These are phyloP conservation scores for Beauveria medogensis DNA, from an alignment of 2,329 filamentous ascomycete genomes.

Conservation along the genomic window DNA sequence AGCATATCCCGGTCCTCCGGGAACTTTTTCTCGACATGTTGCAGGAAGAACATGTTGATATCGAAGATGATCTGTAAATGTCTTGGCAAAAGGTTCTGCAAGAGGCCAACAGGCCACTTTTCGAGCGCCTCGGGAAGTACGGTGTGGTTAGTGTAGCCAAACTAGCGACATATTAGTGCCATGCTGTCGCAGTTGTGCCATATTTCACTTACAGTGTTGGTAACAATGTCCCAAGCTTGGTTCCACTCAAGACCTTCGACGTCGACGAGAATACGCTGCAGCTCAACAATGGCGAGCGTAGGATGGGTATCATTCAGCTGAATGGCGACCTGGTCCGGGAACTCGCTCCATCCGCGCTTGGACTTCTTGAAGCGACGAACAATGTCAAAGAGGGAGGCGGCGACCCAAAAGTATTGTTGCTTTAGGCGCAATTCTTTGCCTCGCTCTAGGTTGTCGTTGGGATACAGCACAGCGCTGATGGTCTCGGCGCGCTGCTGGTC, in stretches of 20 bases:
- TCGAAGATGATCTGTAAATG: constrained; percentile 98
- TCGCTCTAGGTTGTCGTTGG: constrained; percentile 92
- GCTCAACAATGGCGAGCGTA: constrained; percentile 88
- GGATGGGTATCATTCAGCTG: constrained; percentile 98
- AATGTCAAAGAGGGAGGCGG: constrained; percentile 91
- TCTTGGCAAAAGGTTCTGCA: constrained; percentile 87
- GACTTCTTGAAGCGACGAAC: constrained; percentile 97
- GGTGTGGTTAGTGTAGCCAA: constrained; percentile 98
- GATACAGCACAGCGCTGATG: constrained; percentile 94
- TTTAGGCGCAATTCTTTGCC: constrained; percentile 96
- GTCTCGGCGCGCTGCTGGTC: constrained; percentile 98
- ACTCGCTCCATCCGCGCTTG: constrained; percentile 82
- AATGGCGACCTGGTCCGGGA: constrained; percentile 90
- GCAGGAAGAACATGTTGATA: constrained; percentile 91
- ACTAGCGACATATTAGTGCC: constrained; percentile 33
- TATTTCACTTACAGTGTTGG: constrained; percentile 47
- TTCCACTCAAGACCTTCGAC: constrained; percentile 90
- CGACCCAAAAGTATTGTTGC: constrained; percentile 99
- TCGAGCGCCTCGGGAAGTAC: constrained; percentile 94
- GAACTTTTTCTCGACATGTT: constrained; percentile 81
- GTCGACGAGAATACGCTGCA: constrained; percentile 88
- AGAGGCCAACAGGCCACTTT: constrained; percentile 92
- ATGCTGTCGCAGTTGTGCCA: background rate
- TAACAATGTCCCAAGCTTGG: constrained; percentile 77
- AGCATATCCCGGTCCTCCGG: constrained; percentile 85